These are phyloP conservation scores for Ceratocystis smalleyi DNA, from an alignment of 2,329 filamentous ascomycete species.

Conservation along the genomic window DNA sequence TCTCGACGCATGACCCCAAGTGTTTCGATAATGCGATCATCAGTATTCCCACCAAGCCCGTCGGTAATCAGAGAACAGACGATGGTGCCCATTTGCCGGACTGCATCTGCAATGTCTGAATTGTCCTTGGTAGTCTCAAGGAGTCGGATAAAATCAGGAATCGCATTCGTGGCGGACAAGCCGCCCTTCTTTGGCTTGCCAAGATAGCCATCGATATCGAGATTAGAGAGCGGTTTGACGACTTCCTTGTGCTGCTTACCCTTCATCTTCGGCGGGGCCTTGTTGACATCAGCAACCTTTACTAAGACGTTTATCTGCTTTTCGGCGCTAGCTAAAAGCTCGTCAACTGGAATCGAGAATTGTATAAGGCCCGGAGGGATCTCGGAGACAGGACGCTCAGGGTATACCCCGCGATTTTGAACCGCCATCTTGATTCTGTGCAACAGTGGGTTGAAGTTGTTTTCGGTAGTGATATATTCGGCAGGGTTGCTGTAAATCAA, in stretches of 20 bases:
- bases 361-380: slow-evolving; percentile 50
- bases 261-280: slow-evolving; percentile 70
- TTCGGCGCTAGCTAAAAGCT: slow-evolving; percentile 44
- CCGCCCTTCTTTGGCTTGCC: slow-evolving; percentile 15
- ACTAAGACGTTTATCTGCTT: slow-evolving; percentile 48
- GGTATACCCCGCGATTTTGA: slow-evolving; percentile 62
- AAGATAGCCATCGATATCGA: slow-evolving; percentile 72
- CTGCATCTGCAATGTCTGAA: slow-evolving; percentile 47
- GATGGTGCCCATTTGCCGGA: slow-evolving; percentile 59
- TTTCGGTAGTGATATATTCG: slow-evolving; percentile 65
- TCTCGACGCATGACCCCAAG: slow-evolving; percentile 65
- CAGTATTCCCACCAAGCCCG: slow-evolving; percentile 61
- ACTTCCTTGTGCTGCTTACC: slow-evolving; percentile 54
- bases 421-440: slow-evolving; percentile 81
- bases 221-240: slow-evolving; percentile 72
- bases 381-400: slow-evolving; percentile 46
- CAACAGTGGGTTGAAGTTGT: slow-evolving; percentile 70
- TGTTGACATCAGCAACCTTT: slow-evolving; percentile 63
- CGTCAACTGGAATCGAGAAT: slow-evolving; percentile 56
- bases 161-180: slow-evolving; percentile 52
- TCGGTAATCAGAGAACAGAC: slow-evolving; percentile 52
- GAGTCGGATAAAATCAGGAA: slow-evolving; percentile 80
- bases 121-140: slow-evolving; percentile 46
- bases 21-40: slow-evolving; percentile 59
- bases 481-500: slow-evolving; percentile 25